These are phyloP conservation scores for Coelastrella sp. DNA, from an alignment of 139 green algal genomes.

Conservation along the genomic window DNA sequence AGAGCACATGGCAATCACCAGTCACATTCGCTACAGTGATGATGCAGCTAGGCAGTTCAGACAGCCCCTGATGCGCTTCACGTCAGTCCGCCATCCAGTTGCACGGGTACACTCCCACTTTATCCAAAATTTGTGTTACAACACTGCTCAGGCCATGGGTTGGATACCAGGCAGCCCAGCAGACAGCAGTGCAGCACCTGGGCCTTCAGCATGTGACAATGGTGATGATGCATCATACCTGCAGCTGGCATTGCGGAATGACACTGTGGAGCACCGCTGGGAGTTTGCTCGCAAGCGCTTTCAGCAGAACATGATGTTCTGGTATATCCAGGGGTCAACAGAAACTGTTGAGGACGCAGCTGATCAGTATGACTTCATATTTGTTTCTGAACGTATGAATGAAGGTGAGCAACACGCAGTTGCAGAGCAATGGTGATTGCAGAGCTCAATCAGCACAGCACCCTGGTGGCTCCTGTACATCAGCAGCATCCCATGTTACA, in stretches of 20 bases:
- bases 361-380: slow-evolving; percentile 37
- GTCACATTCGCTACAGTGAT: slow-evolving; percentile 5
- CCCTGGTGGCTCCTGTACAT: too few relatives aligned
- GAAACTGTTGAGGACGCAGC: background rate
- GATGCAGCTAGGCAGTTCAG: background rate
- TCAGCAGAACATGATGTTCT: slow-evolving; percentile 18
- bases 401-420: background rate
- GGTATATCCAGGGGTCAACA: background rate
- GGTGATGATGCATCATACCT: background rate
- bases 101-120: slow-evolving; percentile 24
- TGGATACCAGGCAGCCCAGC: slow-evolving; percentile 5
- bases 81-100: slow-evolving; percentile 14
- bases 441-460: too few relatives aligned
- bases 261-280: slow-evolving; percentile 13
- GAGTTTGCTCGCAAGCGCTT: background rate
- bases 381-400: slow-evolving; percentile 35
- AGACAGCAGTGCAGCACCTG: background rate
- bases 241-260: slow-evolving; percentile 1
- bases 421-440: background rate
- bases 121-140: background rate
- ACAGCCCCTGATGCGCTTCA: slow-evolving; percentile 11
- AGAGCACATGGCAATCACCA: background rate
- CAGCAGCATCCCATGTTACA: too few relatives aligned
- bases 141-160: slow-evolving; percentile 4
- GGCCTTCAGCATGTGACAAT: background rate